These are phyloP conservation scores for Anisodus tanguticus DNA, from an alignment of 257 asterid species.

Conservation along the genomic window DNA sequence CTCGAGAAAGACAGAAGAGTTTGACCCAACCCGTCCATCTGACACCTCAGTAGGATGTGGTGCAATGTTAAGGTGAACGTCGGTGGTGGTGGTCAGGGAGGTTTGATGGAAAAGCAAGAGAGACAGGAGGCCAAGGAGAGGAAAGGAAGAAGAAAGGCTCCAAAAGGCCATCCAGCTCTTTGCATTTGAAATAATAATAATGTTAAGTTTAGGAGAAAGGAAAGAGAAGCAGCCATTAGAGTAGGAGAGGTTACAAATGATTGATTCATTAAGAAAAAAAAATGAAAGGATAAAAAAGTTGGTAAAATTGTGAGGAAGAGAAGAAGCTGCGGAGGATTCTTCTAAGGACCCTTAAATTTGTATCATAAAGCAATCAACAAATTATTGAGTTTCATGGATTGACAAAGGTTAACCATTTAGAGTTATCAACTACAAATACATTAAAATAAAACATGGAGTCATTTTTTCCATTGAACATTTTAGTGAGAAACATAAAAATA, in stretches of 20 bases:
- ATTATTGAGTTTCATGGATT: too few relatives aligned
- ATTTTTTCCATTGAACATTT: too few relatives aligned
- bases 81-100: constrained; percentile 22
- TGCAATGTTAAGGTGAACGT: constrained; percentile 20
- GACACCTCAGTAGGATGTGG: constrained; percentile 27
- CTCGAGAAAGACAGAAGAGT: constrained; percentile 53
- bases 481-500: too few relatives aligned
- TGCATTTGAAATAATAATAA: constrained; percentile 34
- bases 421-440: too few relatives aligned
- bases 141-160: constrained; percentile 43
- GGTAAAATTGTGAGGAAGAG: constrained; percentile 49
- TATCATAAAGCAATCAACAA: not conserved
- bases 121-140: constrained; percentile 62
- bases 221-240: constrained; percentile 59
- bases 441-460: too few relatives aligned
- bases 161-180: constrained; percentile 78
- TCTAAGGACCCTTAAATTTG: constrained; percentile 3
- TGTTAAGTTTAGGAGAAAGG: constrained; percentile 36
- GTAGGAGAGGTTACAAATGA: constrained; percentile 52
- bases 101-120: constrained; percentile 48
- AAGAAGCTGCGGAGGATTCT: constrained; percentile 47
- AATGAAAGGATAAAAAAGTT: constrained; percentile 33
- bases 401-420: too few relatives aligned
- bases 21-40: constrained; percentile 24
- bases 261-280: constrained; percentile 40